phyloP scores from a whole-genome alignment of 179 eudicot genomes.

The Drosera spatulata region DNA sequence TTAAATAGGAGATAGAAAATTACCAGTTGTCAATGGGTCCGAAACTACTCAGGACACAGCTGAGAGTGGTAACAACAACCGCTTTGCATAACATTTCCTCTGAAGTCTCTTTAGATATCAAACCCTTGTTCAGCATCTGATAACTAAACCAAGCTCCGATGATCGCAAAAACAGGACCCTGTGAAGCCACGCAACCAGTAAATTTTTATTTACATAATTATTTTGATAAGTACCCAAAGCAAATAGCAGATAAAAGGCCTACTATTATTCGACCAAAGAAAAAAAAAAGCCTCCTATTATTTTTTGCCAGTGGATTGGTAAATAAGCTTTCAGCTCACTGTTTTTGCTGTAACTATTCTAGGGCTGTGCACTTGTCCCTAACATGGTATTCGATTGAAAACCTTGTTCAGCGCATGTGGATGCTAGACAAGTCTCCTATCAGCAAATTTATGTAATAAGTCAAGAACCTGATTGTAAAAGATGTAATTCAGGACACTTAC shows the following conservation, averaged over 20 bases:
- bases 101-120: constrained; percentile 24
- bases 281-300: neutral
- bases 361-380: too few species aligned
- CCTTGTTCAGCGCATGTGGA: too few species aligned
- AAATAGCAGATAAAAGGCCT: neutral
- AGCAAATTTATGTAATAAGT: neutral
- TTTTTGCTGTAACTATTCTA: too few species aligned
- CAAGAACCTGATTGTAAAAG: too few species aligned
- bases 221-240: neutral
- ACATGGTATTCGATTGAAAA: too few species aligned
- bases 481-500: constrained; percentile 26
- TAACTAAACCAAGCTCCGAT: constrained; percentile 78
- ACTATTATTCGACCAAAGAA: neutral
- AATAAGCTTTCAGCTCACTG: too few species aligned
- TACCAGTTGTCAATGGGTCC: constrained; percentile 79
- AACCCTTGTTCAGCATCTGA: constrained; percentile 56
- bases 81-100: constrained; percentile 63
- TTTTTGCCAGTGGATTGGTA: too few species aligned
- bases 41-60: constrained; percentile 48
- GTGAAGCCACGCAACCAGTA: neutral
- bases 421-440: too few species aligned
- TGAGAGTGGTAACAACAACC: constrained; percentile 39
- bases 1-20: constrained; percentile 4
- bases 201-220: neutral
- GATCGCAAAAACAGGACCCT: constrained; percentile 80